A percentile compares a stretch with the other conserved stretches of the same genome.
These are phyloP conservation scores for Agroathelia rolfsii DNA, from an alignment of 1,284 basidiomycete genomes.

Conservation along the genomic window DNA sequence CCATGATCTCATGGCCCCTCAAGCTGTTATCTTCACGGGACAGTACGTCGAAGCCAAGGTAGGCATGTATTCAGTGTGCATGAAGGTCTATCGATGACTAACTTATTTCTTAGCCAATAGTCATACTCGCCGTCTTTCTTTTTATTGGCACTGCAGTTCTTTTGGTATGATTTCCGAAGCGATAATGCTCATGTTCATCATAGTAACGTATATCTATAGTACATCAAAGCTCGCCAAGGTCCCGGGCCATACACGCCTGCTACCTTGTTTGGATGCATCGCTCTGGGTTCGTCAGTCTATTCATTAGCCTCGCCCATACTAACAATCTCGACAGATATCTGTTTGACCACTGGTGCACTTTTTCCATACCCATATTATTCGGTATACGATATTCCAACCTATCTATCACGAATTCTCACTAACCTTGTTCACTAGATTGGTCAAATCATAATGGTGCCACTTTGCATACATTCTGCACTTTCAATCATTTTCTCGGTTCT, in stretches of 20 bases:
- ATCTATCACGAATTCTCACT: conserved; percentile 2
- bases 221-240: conserved; percentile 50
- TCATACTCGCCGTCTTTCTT: conserved; percentile 57
- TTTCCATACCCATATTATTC: conserved; percentile 61
- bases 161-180: no score
- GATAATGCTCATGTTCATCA: no score
- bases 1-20: conserved; percentile 29
- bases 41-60: conserved; percentile 52
- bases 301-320: conserved; percentile 1
- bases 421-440: conserved; percentile 31
- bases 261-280: conserved; percentile 48
- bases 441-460: conserved; percentile 44
- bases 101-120: conserved; percentile 32
- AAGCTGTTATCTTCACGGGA: conserved; percentile 33
- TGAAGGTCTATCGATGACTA: conserved; percentile 11
- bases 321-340: conserved; percentile 36
- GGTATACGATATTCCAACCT: conserved; percentile 10
- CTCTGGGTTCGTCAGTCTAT: conserved; percentile 28
- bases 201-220: no score
- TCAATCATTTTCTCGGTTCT: conserved; percentile 41
- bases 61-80: conserved; percentile 13
- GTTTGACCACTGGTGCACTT: conserved; percentile 47
- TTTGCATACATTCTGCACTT: conserved; percentile 53
- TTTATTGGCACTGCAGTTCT: conserved; percentile 53
- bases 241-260: conserved; percentile 59